Base-by-base conservation (phyloP, 176 grass and related monocot genomes). In the Stipa capillata region DNA sequence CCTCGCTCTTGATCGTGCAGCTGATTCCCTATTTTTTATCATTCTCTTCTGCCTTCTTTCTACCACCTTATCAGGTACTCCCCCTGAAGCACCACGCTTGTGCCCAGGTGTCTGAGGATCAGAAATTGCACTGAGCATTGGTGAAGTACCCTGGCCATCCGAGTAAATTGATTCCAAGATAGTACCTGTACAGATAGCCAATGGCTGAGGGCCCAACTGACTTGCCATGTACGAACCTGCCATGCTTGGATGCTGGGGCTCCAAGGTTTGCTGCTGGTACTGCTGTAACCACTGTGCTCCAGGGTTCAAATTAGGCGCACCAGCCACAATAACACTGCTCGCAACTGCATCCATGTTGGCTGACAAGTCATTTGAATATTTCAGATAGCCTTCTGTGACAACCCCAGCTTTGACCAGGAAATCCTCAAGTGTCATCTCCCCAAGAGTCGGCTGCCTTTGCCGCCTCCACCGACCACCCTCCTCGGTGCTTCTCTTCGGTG, bases 1-100 rank as follows among this genome's bases (percentile, higher is more conserved):
- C 82, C 96, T 94, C 11, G 92, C 96, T 81, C 96, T 98, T 66
- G 96, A 98, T 14, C 96, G 78, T 39, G 96, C 96, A 83, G 96
- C 96, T 31, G 96, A 98, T 83, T 98, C 96, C 58, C 96, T 91
- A 61, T 98, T 98, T 73, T 98, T 98, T 16, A 98, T 98, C 96
- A 98, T 98, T 90, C 96, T 94, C 83, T 95, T 98, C 47, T 95
- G 96, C 48, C 96, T 91, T 85, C 92, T 90, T 74, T 98, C 96
- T 76, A 88, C 64, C 25, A 83, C 53, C 75, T 98, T 98, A 84
- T 98, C 71, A 10, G n/a, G 45, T 51, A 87, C 42, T 27, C 83
- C 88, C 20, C 78, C 90, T 35, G 83, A 80, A 52, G 72, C 45
- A 39, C 63, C 55, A 40, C 82, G 71, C 64, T 89, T 89, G 71